A percentile compares a stretch with the other conserved stretches of the same genome.
phyloP scores from a whole-genome alignment of 2,329 filamentous ascomycete genomes.

The Stemphylium lycopersici region DNA sequence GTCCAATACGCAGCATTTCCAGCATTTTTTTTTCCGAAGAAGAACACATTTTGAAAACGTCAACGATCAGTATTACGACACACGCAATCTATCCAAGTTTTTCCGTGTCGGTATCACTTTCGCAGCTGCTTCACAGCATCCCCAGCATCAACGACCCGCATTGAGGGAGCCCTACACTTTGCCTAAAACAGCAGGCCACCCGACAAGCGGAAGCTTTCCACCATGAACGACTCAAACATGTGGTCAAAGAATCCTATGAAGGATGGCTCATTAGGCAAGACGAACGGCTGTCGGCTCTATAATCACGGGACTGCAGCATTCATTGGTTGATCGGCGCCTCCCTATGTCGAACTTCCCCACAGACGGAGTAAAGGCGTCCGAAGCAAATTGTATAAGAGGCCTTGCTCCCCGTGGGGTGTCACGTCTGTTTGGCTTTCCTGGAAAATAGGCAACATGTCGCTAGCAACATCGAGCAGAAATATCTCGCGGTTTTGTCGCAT shows the following conservation, averaged over 20 bases:
- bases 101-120: neutral
- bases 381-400: slow-evolving; percentile 14
- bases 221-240: slow-evolving; percentile 5
- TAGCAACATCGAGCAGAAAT: neutral
- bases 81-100: too few relatives aligned
- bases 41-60: neutral
- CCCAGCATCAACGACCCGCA: neutral
- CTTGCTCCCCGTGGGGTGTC: slow-evolving; percentile 16
- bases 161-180: neutral
- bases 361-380: slow-evolving; percentile 18
- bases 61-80: too few relatives aligned
- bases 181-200: slow-evolving; percentile 11
- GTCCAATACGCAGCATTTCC: neutral
- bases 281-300: slow-evolving; percentile 9
- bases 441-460: neutral
- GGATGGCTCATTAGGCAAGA: slow-evolving; percentile 5
- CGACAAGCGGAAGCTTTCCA: slow-evolving; percentile 4
- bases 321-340: slow-evolving; percentile 16
- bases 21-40: neutral
- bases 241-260: neutral
- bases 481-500: neutral
- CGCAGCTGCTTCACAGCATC: neutral
- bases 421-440: slow-evolving; percentile 8
- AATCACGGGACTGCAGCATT: slow-evolving; percentile 8
- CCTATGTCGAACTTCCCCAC: slow-evolving; percentile 14